Base-by-base conservation (phyloP, 768 basidiomycete species). In the Paxillus involutus region DNA sequence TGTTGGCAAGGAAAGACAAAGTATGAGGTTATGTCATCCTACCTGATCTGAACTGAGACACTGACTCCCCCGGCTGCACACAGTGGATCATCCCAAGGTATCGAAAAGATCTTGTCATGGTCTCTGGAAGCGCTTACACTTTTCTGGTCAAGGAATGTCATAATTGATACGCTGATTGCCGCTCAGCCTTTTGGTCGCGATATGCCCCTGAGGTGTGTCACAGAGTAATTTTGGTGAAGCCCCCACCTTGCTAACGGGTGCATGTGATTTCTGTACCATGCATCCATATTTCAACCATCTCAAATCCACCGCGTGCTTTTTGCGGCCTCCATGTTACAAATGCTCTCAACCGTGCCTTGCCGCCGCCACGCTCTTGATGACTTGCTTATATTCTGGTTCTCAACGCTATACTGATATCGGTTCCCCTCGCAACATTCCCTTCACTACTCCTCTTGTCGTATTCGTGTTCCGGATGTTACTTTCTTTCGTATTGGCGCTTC, bases 121-220 rank as follows among this genome's bases (percentile, higher is more conserved):
- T 4, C n/a, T 11, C 0, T 3, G 29, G 21, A 32, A 11, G 24
- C 11, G 14, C 24, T n/a, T 13, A 16, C 32, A 32, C 37, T 40
- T 45, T 24, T 33, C 19, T 37, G 10, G 46, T 36, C 57, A 3
- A 49, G 70, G 21, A 81, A 82, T 52, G 73, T 78, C 5, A 41
- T 80, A 44, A 57, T 82, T 45, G 80, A 84, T 59, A 77, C 74
- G 2, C 54, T 73, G 33, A 71, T 83, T 42, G 71, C 79, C 2
- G 70, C 74, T 29, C 80, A 82, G 59, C 80, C 80, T 0, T 81
- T 81, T 57, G 81, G 80, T 5, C 68, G 76, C 7, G 71, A 82
- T 60, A 80, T 80, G 75, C 78, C 79, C 8, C 62, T 79, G 30
- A 78, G 77, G 75, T 77, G 30, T 24, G 60, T 58, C 17, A 35